Percentiles rank a stretch among this genome's conserved stretches.
phyloP scores from a whole-genome alignment of 352 stramenopile genomes.

The Pythium apleroticum region DNA sequence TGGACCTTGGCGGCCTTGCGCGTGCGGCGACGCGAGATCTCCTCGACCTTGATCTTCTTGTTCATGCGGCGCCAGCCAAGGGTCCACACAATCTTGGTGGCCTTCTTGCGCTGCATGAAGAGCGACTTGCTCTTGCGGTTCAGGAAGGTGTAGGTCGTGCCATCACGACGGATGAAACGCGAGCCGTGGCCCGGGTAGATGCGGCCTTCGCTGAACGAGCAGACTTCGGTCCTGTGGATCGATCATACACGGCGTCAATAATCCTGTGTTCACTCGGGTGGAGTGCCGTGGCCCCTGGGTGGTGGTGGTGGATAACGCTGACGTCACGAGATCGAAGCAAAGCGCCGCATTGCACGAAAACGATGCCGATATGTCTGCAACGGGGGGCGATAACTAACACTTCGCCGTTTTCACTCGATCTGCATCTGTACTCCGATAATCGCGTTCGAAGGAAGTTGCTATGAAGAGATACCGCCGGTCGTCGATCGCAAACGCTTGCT shows the following conservation, averaged over 20 bases:
- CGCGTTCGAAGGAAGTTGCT: not conserved
- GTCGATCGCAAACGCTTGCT: not conserved
- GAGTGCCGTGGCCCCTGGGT: not conserved
- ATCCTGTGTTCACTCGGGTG: not conserved
- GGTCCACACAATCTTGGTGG: constrained; percentile 99
- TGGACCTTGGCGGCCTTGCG: constrained; percentile 97
- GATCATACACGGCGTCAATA: constrained; percentile 15
- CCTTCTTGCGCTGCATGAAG: constrained; percentile 99
- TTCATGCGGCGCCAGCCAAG: constrained; percentile 97
- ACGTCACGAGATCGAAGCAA: not conserved
- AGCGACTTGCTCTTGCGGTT: constrained; percentile 98
- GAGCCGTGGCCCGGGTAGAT: constrained; percentile 99
- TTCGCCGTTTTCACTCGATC: not conserved
- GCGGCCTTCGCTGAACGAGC: constrained; percentile 87
- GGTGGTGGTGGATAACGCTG: not conserved
- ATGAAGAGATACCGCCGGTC: not conserved
- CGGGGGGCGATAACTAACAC: not conserved
- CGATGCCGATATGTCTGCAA: too few relatives aligned
- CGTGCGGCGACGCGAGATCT: constrained; percentile 77
- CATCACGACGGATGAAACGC: constrained; percentile 98
- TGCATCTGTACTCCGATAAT: not conserved
- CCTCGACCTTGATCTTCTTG: constrained; percentile 98
- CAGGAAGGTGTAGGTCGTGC: constrained; percentile 94
- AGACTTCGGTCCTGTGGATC: constrained; percentile 81
- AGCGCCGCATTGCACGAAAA: too few relatives aligned